Evolutionary conservation across 1,284 basidiomycete species (phyloP), one percentile per base, ranked within the genome.

Genomic region (Chalciporus sp.): DNA sequence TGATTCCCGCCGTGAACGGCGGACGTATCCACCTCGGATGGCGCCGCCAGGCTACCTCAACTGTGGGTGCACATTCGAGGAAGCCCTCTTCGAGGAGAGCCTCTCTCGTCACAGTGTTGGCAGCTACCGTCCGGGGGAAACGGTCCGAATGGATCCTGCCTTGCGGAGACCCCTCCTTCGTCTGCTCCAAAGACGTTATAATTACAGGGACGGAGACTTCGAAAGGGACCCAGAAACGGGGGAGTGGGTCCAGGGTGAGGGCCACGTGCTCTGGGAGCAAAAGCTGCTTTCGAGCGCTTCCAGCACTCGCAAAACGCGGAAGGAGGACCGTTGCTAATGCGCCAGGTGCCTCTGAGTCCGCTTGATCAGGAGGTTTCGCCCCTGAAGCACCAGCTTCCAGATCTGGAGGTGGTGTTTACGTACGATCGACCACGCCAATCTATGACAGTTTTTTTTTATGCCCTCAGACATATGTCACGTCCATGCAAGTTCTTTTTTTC

Each of bases 11-110:
- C 82, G 90, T 40, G 90, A 92, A 70, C 83, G 90, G 39, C 81
- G 90, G 7, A 77, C 78, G 0, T 84, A 81, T 62, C 88, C 90
- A 4, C 90, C 90, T n/a, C 82, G 90, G 45, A 87, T 86, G 76
- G 90, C 90, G 2, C 90, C 90, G 11, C 72, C 76, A 0, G 87
- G 88, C 14, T 79, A 80, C 59, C 82, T 92, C 55, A 92, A 92
- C 74, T 92, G 90, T 62, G 90, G 90, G 14, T 92, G 90, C 74
- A 86, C 87, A 4, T 82, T 78, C 65, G 88, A 90, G 43, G 85
- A 92, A 68, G 90, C 90, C 16, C 80, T 92, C 12, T 92, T 92
- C 65, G 90, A 92, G 64, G 90, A 92, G 70, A 89, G 85, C 62
- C 78, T 92, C 8, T 70, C 90, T 14, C 82, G 89, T n/a, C 88